These are phyloP conservation scores for Stevia rebaudiana DNA, from an alignment of 140 eudicot genomes.

Conservation along the genomic window DNA sequence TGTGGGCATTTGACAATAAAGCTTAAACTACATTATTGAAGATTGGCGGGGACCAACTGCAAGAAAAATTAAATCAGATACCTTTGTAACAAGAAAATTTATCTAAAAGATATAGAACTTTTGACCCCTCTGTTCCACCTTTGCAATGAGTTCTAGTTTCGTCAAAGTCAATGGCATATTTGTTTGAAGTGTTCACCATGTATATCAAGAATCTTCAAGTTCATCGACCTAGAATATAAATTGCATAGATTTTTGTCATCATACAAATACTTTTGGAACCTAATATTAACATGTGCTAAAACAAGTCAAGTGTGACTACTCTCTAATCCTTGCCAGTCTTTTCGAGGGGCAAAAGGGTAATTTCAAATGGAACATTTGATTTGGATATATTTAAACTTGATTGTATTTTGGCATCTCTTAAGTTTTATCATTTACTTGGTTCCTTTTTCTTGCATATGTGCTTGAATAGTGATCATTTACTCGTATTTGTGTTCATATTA, in stretches of 20 bases:
- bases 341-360: slow-evolving; percentile 19
- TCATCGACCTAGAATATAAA: not conserved
- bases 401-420: slow-evolving; percentile 29
- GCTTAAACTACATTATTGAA: too few species aligned
- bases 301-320: not conserved
- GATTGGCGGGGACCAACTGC: too few species aligned
- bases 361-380: slow-evolving; percentile 20
- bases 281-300: not conserved
- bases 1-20: too few species aligned
- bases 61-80: not conserved
- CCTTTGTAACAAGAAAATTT: not conserved
- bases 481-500: slow-evolving; percentile 13
- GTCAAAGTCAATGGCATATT: not conserved
- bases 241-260: not conserved
- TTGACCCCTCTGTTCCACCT: not conserved
- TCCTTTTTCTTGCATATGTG: slow-evolving; percentile 11
- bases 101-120: not conserved
- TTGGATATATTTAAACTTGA: slow-evolving; percentile 19
- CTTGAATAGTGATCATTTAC: slow-evolving; percentile 6
- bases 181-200: slow-evolving; percentile 2
- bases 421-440: too few species aligned
- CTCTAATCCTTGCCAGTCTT: not conserved
- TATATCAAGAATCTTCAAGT: slow-evolving; percentile 7
- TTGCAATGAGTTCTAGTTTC: not conserved
- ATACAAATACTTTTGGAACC: too few species aligned